These are phyloP conservation scores for Venturiaceae sp. DNA, from an alignment of 2,329 filamentous ascomycete species.

Conservation along the genomic window DNA sequence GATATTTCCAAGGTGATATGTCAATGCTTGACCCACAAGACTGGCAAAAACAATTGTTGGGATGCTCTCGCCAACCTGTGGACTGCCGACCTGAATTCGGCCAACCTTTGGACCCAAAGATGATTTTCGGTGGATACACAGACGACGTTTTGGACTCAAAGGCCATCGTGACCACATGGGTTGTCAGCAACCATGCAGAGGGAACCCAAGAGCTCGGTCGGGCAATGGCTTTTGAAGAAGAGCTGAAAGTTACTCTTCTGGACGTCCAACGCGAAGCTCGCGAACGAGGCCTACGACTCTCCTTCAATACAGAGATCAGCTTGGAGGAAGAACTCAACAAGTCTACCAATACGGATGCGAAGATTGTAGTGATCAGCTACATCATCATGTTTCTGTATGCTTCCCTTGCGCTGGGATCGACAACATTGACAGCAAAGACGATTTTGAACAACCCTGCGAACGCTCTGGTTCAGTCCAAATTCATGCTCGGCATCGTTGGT, in stretches of 20 bases:
- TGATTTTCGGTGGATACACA: conserved; percentile 76
- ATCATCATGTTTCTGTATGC: conserved; percentile 98
- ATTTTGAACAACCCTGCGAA: conserved; percentile 74
- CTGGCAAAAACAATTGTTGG: conserved; percentile 64
- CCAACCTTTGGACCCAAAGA: conserved; percentile 75
- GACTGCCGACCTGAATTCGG: conserved; percentile 80
- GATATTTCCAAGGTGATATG: conserved; percentile 69
- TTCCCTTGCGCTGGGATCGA: conserved; percentile 83
- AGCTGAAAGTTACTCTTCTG: conserved; percentile 63
- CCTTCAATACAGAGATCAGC: conserved; percentile 92
- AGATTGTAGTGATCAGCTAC: conserved; percentile 93
- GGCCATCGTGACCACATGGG: conserved; percentile 88
- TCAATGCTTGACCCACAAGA: conserved; percentile 48
- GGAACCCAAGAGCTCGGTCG: conserved; percentile 58
- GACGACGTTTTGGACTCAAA: conserved; percentile 58
- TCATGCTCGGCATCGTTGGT: conserved; percentile 85
- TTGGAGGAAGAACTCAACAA: conserved; percentile 95
- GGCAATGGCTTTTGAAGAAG: conserved; percentile 84
- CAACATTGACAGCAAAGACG: conserved; percentile 66
- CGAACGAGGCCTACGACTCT: conserved; percentile 71
- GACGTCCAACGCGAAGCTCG: conserved; percentile 72
- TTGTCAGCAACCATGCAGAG: conserved; percentile 77
- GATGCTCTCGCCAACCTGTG: conserved; percentile 72
- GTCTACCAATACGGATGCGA: conserved; percentile 95
- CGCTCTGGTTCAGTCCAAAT: conserved; percentile 89